Percentiles rank a stretch among this genome's conserved stretches.
Evolutionary conservation across 2,329 filamentous ascomycete species (phyloP).

Genomic region (Sporothrix curviconia): DNA sequence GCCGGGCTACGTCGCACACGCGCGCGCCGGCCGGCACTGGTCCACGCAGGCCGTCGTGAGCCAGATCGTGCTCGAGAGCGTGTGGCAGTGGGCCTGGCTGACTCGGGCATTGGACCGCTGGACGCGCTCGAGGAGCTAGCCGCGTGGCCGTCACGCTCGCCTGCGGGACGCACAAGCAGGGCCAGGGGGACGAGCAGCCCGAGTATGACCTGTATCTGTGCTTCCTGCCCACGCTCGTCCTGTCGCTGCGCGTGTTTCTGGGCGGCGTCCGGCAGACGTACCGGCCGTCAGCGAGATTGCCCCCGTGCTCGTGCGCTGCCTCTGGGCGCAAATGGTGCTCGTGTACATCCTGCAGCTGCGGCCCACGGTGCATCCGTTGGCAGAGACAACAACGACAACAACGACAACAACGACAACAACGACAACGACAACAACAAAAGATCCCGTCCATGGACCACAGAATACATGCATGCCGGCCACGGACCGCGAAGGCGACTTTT

Average conservation of each 20-base stretch:
- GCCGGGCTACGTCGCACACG: neutral
- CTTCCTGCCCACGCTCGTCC: slow-evolving; percentile 4
- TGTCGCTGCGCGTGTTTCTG: neutral
- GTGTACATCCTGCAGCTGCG: slow-evolving; percentile 9
- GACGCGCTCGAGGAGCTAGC: neutral
- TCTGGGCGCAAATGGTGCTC: slow-evolving; percentile 4
- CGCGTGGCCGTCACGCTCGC: neutral
- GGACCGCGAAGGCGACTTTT: neutral
- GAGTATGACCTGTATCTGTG: slow-evolving; percentile 10
- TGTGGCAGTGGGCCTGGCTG: neutral
- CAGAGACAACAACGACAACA: neutral
- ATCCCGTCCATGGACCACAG: too few species aligned
- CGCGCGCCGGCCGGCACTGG: neutral
- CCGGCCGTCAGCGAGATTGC: neutral
- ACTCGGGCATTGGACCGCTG: neutral
- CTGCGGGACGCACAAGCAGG: neutral
- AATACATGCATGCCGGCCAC: too few species aligned
- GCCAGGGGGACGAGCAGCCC: neutral
- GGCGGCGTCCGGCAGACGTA: neutral
- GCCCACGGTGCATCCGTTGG: neutral
- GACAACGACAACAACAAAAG: too few species aligned
- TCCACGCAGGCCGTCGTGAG: neutral
- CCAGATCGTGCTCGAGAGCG: neutral
- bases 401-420: neutral
- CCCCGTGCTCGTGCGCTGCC: slow-evolving; percentile 1